Evolutionary conservation across 2,329 filamentous ascomycete genomes (phyloP), one percentile per base, ranked within the genome.

Genomic region (Pseudocercospora ulei): DNA sequence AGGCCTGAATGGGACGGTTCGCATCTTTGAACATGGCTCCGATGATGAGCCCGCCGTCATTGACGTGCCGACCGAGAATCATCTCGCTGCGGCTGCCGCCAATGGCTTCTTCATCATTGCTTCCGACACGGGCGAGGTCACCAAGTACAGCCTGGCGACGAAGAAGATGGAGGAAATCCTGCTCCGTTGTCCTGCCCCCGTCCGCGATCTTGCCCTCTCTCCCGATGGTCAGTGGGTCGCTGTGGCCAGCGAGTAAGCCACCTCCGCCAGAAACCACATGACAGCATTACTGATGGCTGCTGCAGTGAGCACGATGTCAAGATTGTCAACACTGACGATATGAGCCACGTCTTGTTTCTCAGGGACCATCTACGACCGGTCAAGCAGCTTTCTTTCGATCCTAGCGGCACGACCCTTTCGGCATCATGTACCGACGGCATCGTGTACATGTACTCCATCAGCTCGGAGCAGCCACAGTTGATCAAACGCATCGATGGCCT

Each of bases 51-150:
- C 92, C 6, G 78, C 75, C 42, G 94, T 88, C 41, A 80, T 98
- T 40, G 88, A 96, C 59, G 85, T 95, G 48, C 85, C 81, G 38
- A 81, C 82, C 44, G 88, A 95, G 52, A 80, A 83, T 49, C 93
- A 94, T 57, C 71, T 82, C 12, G 78, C 80, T 19, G 75, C 96
- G 13, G 81, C 77, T 18, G 77, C 85, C 12, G 75, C 76, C 22
- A 76, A 88, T 56, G 76, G 81, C 44, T 86, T 82, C 61, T 93
- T 95, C 58, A 76, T 96, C 28, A 78, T 85, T 46, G 90, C 86
- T 17, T 83, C 84, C 12, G 88, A 98, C 62, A 87, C 96, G 64
- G 90, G 92, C 56, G 90, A 82, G n/a, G 85, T 98, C 55, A 93
- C 82, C 67, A 76, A 86, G 53, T 98, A 92, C 67, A 82, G 82